Percentiles rank a stretch among this genome's conserved stretches.
These are phyloP conservation scores for Teunomyces funiuensis DNA, from an alignment of 805 yeast genomes.

Conservation along the genomic window DNA sequence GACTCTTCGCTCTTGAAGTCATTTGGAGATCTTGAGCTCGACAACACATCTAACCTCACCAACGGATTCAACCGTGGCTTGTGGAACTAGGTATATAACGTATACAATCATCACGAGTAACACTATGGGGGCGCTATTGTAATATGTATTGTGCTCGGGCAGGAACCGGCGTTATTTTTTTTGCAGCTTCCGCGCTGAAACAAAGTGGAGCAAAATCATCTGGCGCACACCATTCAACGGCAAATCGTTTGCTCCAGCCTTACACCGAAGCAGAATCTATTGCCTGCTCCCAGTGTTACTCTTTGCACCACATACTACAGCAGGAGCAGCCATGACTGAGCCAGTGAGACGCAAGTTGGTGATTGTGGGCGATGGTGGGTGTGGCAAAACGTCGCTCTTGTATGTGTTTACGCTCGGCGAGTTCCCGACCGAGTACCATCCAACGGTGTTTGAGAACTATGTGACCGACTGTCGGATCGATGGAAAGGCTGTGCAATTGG, in stretches of 20 bases:
- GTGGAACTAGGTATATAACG: slow-evolving; percentile 3
- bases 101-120: too few species aligned
- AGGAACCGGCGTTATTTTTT: too few species aligned
- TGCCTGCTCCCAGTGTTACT: too few species aligned
- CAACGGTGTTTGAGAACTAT: slow-evolving; percentile 92
- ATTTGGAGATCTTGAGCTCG: slow-evolving; percentile 4
- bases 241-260: too few species aligned
- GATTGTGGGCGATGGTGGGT: slow-evolving; percentile 93
- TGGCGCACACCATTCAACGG: too few species aligned
- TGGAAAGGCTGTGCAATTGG: slow-evolving; percentile 85
- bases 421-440: slow-evolving; percentile 89
- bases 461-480: slow-evolving; percentile 93
- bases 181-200: background rate
- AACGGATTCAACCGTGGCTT: slow-evolving; percentile 1
- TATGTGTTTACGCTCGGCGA: slow-evolving; percentile 91
- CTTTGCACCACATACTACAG: too few species aligned
- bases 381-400: slow-evolving; percentile 89
- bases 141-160: too few species aligned
- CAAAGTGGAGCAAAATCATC: background rate
- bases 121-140: too few species aligned
- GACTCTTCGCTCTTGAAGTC: slow-evolving; percentile 2
- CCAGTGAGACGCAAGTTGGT: slow-evolving; percentile 64
- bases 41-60: background rate
- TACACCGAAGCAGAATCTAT: background rate
- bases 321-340: slow-evolving; percentile 24